Evolutionary conservation across 352 stramenopile genomes (phyloP), one percentile per base, ranked within the genome.

Genomic region (Pythium folliculosum): DNA sequence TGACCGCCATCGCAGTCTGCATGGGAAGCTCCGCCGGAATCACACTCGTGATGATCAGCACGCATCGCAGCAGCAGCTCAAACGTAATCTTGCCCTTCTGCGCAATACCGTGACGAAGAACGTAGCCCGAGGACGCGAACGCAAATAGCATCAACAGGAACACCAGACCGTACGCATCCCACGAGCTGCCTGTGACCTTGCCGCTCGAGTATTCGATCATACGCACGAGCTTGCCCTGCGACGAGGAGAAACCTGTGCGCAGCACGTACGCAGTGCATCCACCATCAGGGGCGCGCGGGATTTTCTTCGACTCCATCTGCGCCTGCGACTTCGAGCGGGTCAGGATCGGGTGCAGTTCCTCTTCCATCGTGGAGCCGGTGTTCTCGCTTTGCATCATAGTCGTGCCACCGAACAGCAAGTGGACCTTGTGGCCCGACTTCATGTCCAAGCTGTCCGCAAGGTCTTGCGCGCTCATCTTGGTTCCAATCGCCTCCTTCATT

Each of bases 31-130:
- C 97, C 5, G 97, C 97, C 7, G 98, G 98, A 50, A 99, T 98
- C 4, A 99, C 97, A 55, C 88, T 98, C 19, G 98, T 99, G 67
- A 99, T 97, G 65, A 99, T 99, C 40, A 99, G 95, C 45, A 99
- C 95, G 67, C 97, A 99, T 62, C 98, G 96, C 22, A 99, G 81
- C 19, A 98, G 67, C 14, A 99, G 82, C 66, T 99, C 97, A 66
- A 98, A 99, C 51, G 91, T 94, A 70, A 96, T 98, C 58, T 98
- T 97, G 22, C 85, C 81, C 70, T 96, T 94, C 60, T 97, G 84
- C 2, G 73, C 84, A 51, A 96, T 90, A 59, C 89, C 88, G 54
- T 96, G 84, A 35, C 79, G 70, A n/a, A 99, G 77, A 23, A 99
- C 97, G 60, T 98, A 98, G 17, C 80, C 82, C 23, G 97, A 96